phyloP scores from a whole-genome alignment of 106 monocot species.

The Agapanthus africanus region DNA sequence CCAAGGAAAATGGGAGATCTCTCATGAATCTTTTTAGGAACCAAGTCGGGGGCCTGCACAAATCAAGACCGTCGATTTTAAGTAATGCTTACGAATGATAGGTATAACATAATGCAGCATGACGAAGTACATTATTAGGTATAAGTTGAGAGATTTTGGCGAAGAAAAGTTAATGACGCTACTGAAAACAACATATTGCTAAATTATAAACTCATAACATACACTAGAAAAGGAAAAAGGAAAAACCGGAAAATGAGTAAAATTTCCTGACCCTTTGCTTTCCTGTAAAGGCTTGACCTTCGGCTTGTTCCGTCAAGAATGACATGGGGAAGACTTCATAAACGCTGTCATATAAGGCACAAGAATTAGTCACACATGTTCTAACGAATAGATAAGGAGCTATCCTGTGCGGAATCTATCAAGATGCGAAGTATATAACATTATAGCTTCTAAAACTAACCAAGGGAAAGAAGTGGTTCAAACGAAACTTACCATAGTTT shows the following conservation, averaged over 20 bases:
- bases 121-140: no score
- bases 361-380: background rate
- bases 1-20: slow-evolving; percentile 93
- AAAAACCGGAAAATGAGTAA: background rate
- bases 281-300: slow-evolving; percentile 97
- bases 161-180: no score
- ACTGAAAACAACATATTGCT: no score
- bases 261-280: slow-evolving; percentile 49
- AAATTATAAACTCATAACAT: no score
- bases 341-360: slow-evolving; percentile 40
- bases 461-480: no score
- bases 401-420: no score
- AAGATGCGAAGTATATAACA: background rate
- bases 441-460: background rate
- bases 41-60: slow-evolving; percentile 78
- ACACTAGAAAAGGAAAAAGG: no score
- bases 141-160: no score
- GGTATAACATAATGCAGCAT: no score
- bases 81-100: no score
- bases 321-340: slow-evolving; percentile 99
- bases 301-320: slow-evolving; percentile 96
- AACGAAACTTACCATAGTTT: slow-evolving; percentile 65
- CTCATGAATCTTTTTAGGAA: slow-evolving; percentile 78
- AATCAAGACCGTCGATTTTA: no score
- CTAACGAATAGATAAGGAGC: no score